Base-by-base conservation (phyloP, 176 grass and related monocot genomes). In the Phyllostachys edulis region DNA sequence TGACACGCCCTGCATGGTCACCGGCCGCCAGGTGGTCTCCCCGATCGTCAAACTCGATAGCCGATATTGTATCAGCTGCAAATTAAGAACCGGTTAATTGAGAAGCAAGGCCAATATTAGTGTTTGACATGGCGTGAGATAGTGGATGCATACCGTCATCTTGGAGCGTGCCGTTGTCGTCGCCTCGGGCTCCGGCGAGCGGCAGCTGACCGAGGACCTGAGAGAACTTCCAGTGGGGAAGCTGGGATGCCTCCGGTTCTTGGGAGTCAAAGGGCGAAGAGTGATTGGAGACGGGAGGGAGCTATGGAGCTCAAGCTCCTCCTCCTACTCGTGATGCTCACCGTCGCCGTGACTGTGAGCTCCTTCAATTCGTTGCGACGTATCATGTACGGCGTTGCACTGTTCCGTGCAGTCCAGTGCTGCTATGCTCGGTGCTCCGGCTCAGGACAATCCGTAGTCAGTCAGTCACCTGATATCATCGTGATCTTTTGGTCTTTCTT, bases 1-100 rank as follows among this genome's bases (percentile, higher is more conserved):
- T 71, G 67, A 86, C 27, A 26, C 86, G 90, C 24, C 90, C 90
- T 15, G 86, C 78, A 70, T 92, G 70, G 84, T 92, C 90, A 40
- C 82, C 86, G 46, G 74, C 68, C 38, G 86, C 86, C 55, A 92
- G 68, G 56, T 83, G 50, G 59, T 92, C 76, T 36, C 90, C 90
- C 44, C 67, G 29, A 54, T 42, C 49, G 46, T 92, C 90, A 41
- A 89, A 89, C 39, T 92, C 86, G 23, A 89, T 17, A 0, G 83
- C 79, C 6, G 90, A 92, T 69, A 92, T 57, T 1, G 64, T 67
- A 12, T 89, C 90, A 21, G 57, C 90, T 92, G 78, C 44, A 47
- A 17, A 21, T 20, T 3, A 59, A 6, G 44, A 36, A 67, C 45
- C 10, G 23, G 9, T 75, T 56, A 67, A 51, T 67, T 56, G 16